Percentiles rank a stretch among this genome's conserved stretches.
phyloP scores from a whole-genome alignment of 2,329 filamentous ascomycete genomes.

The Colletotrichum lindemuthianum region DNA sequence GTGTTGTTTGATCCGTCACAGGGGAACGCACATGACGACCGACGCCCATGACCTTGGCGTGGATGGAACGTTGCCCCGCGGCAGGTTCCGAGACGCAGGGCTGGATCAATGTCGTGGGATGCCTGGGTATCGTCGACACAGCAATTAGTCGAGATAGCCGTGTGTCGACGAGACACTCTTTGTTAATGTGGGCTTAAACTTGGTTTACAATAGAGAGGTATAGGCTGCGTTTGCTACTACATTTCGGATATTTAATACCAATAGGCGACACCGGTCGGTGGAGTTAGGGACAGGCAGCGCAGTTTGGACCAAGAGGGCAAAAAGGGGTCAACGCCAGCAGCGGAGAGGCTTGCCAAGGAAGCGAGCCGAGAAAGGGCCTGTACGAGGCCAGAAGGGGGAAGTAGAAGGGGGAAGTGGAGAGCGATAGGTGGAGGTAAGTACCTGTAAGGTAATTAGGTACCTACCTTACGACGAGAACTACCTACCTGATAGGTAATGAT shows the following conservation, averaged over 20 bases:
- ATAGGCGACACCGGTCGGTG: background rate
- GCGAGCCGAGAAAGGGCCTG: slow-evolving; percentile 33
- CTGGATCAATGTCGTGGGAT: slow-evolving; percentile 21
- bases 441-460: background rate
- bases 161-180: too few species aligned
- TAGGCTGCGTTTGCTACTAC: background rate
- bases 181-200: background rate
- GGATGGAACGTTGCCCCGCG: background rate
- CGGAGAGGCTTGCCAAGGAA: slow-evolving; percentile 28
- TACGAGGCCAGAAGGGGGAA: slow-evolving; percentile 12
- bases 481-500: too few species aligned
- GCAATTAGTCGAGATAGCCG: background rate
- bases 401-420: slow-evolving; percentile 7
- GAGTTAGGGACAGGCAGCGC: background rate
- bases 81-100: slow-evolving; percentile 32
- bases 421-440: background rate
- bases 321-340: slow-evolving; percentile 6
- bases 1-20: slow-evolving; percentile 11
- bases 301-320: background rate
- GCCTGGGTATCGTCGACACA: slow-evolving; percentile 3
- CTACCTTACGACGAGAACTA: too few species aligned
- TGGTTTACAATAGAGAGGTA: slow-evolving; percentile 19
- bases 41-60: slow-evolving; percentile 20
- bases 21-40: background rate
- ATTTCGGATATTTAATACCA: too few species aligned